Evolutionary conservation across 1,139 yeast genomes (phyloP), one percentile per base, ranked within the genome.

Genomic region (Entelexis paramagnoliae): DNA sequence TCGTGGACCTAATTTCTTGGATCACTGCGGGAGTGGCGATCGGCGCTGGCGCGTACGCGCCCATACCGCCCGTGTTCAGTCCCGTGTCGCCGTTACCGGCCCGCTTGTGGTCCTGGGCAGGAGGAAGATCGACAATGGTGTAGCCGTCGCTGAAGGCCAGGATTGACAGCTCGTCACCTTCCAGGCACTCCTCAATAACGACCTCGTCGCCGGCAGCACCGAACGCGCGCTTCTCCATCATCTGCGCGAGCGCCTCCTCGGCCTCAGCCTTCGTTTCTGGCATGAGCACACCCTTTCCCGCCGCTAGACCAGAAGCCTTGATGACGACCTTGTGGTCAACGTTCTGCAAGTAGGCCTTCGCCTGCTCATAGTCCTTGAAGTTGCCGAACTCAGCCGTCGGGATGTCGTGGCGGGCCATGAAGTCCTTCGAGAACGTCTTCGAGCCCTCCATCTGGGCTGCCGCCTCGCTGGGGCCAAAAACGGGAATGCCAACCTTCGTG

Each of bases 51-150:
- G 97, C 94, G 65, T 93, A 93, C 17, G 98, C 95, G 58, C 99
- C 99, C 99, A 93, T 93, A 58, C 99, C 99, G 60, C 99, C 99
- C 49, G 98, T 93, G 72, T 93, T 93, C 59, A 89, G 76, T 35
- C 99, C 99, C 48, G 80, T 73, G 67, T 93, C 99, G 55, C 89
- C 91, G 63, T 93, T 88, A 52, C 95, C 94, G 62, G 84, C 77
- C 68, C 98, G 82, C 73, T 93, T 93, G 71, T 93, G 98, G 66
- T 93, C 99, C 71, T 93, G 98, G 32, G 98, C 96, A 40, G 97
- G 87, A 38, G 99, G 99, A 55, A 93, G 77, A 66, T 87, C 91
- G 67, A 81, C 79, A 64, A 82, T 82, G 13, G 94, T 80, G 73
- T 93, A 91, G 50, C 98, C 99, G 67, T 93, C 99, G 61, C 91